Evolutionary conservation across 257 asterid genomes (phyloP).

Genomic region (Solanum pinnatisectum): DNA sequence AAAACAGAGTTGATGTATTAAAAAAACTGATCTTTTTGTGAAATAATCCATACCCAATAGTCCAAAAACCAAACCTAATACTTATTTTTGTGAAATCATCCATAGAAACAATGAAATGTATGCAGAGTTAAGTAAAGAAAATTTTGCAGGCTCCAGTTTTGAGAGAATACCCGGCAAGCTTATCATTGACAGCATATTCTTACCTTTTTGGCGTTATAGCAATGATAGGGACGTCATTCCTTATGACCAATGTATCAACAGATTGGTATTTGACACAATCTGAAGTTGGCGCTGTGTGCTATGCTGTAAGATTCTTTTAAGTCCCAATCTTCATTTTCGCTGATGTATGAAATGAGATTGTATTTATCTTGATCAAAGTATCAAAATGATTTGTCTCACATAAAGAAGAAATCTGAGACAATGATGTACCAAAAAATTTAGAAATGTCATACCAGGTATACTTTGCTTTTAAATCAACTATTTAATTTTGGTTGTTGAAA

Average conservation of each 20-base stretch:
- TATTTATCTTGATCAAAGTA: background rate
- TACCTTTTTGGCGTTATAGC: constrained; percentile 63
- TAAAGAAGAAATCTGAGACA: background rate
- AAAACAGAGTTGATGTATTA: background rate
- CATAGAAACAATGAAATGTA: background rate
- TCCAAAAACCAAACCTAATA: background rate
- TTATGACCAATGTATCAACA: constrained; percentile 42
- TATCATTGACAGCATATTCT: constrained; percentile 90
- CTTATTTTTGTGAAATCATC: background rate
- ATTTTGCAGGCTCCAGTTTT: constrained; percentile 74
- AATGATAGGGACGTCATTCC: constrained; percentile 56
- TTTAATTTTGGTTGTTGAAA: background rate
- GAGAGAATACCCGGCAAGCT: constrained; percentile 80
- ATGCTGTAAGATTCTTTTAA: constrained; percentile 65
- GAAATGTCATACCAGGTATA: background rate
- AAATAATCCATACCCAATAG: background rate
- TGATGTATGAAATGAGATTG: background rate
- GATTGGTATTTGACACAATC: constrained; percentile 71
- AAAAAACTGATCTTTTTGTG: background rate
- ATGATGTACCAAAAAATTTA: background rate
- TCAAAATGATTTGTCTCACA: background rate
- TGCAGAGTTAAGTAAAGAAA: background rate
- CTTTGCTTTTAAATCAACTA: background rate
- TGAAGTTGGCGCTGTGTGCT: constrained; percentile 71
- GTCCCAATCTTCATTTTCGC: background rate